Percentiles rank a stretch among this genome's conserved stretches.
These are phyloP conservation scores for Penicillium paneum DNA, from an alignment of 2,329 filamentous ascomycete genomes.

Conservation along the genomic window DNA sequence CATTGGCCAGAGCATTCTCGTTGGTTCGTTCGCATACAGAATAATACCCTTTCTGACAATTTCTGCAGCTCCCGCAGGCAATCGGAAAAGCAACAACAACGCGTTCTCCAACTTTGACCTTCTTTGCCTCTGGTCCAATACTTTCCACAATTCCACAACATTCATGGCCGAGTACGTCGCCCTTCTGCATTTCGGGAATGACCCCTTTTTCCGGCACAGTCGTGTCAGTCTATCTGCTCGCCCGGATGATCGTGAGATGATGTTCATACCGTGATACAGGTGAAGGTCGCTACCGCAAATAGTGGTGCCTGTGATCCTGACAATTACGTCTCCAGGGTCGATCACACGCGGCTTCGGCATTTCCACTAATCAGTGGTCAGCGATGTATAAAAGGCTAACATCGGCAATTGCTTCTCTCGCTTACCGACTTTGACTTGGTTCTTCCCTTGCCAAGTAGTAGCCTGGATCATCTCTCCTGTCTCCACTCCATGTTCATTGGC, in stretches of 20 bases:
- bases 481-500: constrained; percentile 53
- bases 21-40: constrained; percentile 81
- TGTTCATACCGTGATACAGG: constrained; percentile 40
- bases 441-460: constrained; percentile 78
- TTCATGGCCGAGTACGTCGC: constrained; percentile 64
- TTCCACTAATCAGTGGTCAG: constrained; percentile 47
- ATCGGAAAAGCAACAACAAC: constrained; percentile 89
- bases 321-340: constrained; percentile 72
- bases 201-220: constrained; percentile 28
- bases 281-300: constrained; percentile 62
- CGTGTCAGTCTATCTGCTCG: background rate
- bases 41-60: constrained; percentile 73
- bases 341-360: constrained; percentile 68
- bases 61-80: constrained; percentile 65
- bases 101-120: constrained; percentile 59
- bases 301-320: constrained; percentile 69
- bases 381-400: background rate
- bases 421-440: constrained; percentile 67
- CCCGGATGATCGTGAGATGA: too few relatives aligned
- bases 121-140: constrained; percentile 55
- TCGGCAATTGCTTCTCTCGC: background rate
- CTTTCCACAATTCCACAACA: constrained; percentile 53
- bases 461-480: constrained; percentile 67
- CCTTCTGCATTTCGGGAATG: constrained; percentile 59
- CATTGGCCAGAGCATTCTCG: constrained; percentile 65